Conservation (phyloP, 306 rosid genomes). For the Rosa rugosa region DNA sequence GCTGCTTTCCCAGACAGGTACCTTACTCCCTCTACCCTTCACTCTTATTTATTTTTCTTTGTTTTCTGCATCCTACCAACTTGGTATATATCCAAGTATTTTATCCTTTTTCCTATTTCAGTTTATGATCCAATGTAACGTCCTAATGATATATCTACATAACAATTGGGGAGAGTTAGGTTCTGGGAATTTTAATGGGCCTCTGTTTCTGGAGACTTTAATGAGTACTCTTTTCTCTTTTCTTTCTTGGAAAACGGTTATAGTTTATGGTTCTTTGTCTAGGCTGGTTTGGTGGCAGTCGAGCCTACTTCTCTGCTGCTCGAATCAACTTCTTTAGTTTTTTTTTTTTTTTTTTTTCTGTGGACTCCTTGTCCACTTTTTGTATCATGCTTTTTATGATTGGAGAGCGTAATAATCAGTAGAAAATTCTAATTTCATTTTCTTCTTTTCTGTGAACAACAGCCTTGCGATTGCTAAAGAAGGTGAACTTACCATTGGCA, state of each 20-base stretch:
- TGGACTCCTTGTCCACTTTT: not conserved
- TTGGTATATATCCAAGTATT: not conserved
- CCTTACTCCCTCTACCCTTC: slow-evolving; percentile 3
- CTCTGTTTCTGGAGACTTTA: not conserved
- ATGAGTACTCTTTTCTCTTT: not conserved
- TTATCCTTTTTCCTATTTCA: not conserved
- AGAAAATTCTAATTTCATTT: not conserved
- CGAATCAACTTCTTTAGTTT: not conserved
- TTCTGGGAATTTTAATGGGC: not conserved
- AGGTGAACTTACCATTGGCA: slow-evolving; percentile 97
- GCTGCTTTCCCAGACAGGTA: slow-evolving; percentile 99
- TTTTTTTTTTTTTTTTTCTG: not conserved
- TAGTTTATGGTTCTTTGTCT: not conserved
- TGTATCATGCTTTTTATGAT: not conserved
- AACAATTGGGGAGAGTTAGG: not conserved
- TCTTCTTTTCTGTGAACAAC: slow-evolving; percentile 20
- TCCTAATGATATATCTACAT: not conserved
- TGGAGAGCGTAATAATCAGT: not conserved
- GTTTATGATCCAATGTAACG: no score
- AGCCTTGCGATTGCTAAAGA: slow-evolving; percentile 98
- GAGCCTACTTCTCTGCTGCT: not conserved
- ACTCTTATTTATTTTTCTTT: not conserved
- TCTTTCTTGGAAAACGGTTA: not conserved
- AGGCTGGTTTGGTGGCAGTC: not conserved
- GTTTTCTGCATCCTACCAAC: not conserved